Base-by-base conservation (phyloP, 2,329 filamentous ascomycete species). In the Trichoderma simmonsii region DNA sequence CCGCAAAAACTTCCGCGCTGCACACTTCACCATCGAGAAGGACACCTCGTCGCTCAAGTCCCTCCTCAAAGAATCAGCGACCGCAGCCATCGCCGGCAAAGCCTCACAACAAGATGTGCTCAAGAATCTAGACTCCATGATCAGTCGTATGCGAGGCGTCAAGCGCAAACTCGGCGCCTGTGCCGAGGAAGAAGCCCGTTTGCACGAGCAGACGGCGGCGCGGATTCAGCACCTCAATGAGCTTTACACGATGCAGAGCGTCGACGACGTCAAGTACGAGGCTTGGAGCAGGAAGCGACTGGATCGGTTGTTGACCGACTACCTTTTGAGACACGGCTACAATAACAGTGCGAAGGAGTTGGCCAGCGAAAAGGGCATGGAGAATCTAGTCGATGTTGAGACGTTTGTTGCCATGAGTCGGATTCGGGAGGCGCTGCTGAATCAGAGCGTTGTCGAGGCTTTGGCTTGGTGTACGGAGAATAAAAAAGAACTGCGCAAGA, bases 181-280 rank as follows among this genome's bases (percentile, higher is more conserved):
- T 72, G 91, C 95, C 68, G 90, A 92, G 54, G 95, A 98, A 78
- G 95, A 98, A 82, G 87, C 88, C 71, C 86, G 87, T 18, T 86
- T 98, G 15, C 93, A 97, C 78, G 86, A 86, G 7, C 92, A 97
- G 77, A 89, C 93, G 34, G 89, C 90, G 68, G 92, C 93, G 74
- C 89, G 96, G 36, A 90, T 97, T 72, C 85, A 88, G 30, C 95
- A 99, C 82, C 85, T 99, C 39, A 89, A 93, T 75, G 90, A 94
- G 76, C 86, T 99, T 5, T 93, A 96, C 80, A 83, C 87, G 59
- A 93, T 98, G 77, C 88, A 92, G 71, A 93, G 90, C 73, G 86
- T 98, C 73, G 92, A 94, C 67, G 96, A 99, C 80, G 94, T 97
- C 76, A 94, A 94, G 79, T 99, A 98, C 82, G 95, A 98, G 79